These are phyloP conservation scores for Lipomyces orientalis DNA, from an alignment of 805 yeast genomes.

Conservation along the genomic window DNA sequence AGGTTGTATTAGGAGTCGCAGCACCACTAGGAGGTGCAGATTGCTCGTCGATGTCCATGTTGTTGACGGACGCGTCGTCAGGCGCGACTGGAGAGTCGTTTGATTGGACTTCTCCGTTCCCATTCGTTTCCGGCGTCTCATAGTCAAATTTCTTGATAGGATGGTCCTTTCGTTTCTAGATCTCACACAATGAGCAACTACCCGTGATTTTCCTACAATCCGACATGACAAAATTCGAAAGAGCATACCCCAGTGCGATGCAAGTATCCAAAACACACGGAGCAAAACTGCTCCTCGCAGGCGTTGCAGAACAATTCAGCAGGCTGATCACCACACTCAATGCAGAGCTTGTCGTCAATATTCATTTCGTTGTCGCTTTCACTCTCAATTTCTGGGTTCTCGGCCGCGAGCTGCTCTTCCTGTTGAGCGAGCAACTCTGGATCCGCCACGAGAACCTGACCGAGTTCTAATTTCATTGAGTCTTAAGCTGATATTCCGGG, in stretches of 20 bases:
- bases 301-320: slow-evolving; percentile 63
- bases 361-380: slow-evolving; percentile 6
- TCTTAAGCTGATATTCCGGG: neutral
- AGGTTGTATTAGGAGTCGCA: slow-evolving; percentile 24
- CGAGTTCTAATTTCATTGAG: slow-evolving; percentile 32
- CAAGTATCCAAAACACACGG: slow-evolving; percentile 68
- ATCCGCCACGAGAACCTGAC: slow-evolving; percentile 28
- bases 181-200: neutral
- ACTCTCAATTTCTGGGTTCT: slow-evolving; percentile 15
- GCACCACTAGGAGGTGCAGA: slow-evolving; percentile 13
- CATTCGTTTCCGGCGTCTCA: slow-evolving; percentile 35
- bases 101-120: slow-evolving; percentile 29
- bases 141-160: slow-evolving; percentile 43
- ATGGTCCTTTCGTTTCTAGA: slow-evolving; percentile 55
- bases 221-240: neutral
- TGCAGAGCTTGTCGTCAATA: slow-evolving; percentile 51
- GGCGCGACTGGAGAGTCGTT: slow-evolving; percentile 30
- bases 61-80: slow-evolving; percentile 27
- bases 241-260: slow-evolving; percentile 64
- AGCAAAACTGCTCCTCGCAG: slow-evolving; percentile 72
- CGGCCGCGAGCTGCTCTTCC: slow-evolving; percentile 19
- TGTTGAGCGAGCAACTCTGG: slow-evolving; percentile 25
- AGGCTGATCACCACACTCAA: slow-evolving; percentile 78
- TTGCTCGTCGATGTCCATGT: slow-evolving; percentile 37
- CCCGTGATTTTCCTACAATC: neutral